Evolutionary conservation across 2,329 filamentous ascomycete species (phyloP).

Genomic region (Aspergillus pseudoterreus): DNA sequence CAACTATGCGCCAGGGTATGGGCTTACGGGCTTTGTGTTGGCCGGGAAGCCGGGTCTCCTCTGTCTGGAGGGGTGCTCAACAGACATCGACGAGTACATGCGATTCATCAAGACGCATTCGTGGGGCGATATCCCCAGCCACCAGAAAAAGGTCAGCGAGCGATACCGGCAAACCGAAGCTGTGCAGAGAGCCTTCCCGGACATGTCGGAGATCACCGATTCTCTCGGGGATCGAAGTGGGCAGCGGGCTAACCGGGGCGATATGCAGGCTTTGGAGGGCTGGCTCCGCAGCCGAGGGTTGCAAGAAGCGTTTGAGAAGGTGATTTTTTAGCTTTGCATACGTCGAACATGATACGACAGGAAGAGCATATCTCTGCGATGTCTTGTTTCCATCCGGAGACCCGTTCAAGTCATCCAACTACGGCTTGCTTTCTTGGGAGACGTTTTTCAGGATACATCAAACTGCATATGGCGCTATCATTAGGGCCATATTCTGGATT

Average conservation of each 20-base stretch:
- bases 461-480: too few relatives aligned
- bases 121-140: conserved; percentile 59
- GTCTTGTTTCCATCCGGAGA: too few relatives aligned
- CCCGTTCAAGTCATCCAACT: too few relatives aligned
- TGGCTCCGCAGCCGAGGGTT: conserved; percentile 26
- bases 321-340: conserved; percentile 21
- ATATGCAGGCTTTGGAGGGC: conserved; percentile 33
- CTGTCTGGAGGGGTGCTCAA: conserved; percentile 36
- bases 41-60: conserved; percentile 56
- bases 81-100: conserved; percentile 57
- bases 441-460: too few relatives aligned
- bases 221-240: conserved; percentile 30
- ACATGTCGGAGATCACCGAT: conserved; percentile 34
- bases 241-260: conserved; percentile 30
- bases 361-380: too few relatives aligned
- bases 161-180: conserved; percentile 42
- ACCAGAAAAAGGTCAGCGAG: conserved; percentile 62
- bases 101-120: conserved; percentile 61
- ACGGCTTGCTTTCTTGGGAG: too few relatives aligned
- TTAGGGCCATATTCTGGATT: too few relatives aligned
- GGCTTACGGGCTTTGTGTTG: conserved; percentile 56
- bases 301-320: conserved; percentile 28
- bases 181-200: conserved; percentile 23
- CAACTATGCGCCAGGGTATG: conserved; percentile 50
- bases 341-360: too few relatives aligned